phyloP scores from a whole-genome alignment of 2,329 filamentous ascomycete species.

The Xylariaceae sp. region DNA sequence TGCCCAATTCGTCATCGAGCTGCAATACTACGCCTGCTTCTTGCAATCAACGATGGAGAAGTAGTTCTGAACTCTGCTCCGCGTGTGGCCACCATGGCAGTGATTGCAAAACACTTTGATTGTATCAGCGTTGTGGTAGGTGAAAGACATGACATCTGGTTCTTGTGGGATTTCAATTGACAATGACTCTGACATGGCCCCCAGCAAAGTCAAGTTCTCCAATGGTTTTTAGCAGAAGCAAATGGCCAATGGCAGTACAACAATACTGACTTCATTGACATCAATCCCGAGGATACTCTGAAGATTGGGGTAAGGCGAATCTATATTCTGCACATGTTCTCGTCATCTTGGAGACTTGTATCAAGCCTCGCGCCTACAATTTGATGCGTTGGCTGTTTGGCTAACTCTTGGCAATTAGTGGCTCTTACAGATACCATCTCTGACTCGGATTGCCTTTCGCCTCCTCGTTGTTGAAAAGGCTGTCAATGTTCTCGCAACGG shows the following conservation, averaged over 20 bases:
- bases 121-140: slow-evolving; percentile 44
- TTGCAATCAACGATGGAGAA: slow-evolving; percentile 53
- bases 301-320: slow-evolving; percentile 45
- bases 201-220: slow-evolving; percentile 46
- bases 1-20: slow-evolving; percentile 61
- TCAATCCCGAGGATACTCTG: slow-evolving; percentile 60
- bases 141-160: background rate
- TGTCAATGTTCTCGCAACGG: slow-evolving; percentile 2
- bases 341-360: background rate
- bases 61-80: slow-evolving; percentile 62
- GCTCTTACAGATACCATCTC: slow-evolving; percentile 39
- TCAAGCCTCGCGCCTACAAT: background rate
- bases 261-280: slow-evolving; percentile 54
- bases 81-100: slow-evolving; percentile 65
- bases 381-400: background rate
- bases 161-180: background rate
- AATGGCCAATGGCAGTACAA: slow-evolving; percentile 37
- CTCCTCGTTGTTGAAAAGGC: slow-evolving; percentile 63
- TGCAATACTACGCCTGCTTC: slow-evolving; percentile 61
- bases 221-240: slow-evolving; percentile 55
- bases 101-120: slow-evolving; percentile 58
- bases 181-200: slow-evolving; percentile 6
- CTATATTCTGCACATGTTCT: background rate
- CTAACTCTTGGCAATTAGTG: slow-evolving; percentile 22
- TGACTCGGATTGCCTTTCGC: slow-evolving; percentile 52